Evolutionary conservation across 106 monocot species (phyloP), one percentile per base, ranked within the genome.

Genomic region (Allium sativum): DNA sequence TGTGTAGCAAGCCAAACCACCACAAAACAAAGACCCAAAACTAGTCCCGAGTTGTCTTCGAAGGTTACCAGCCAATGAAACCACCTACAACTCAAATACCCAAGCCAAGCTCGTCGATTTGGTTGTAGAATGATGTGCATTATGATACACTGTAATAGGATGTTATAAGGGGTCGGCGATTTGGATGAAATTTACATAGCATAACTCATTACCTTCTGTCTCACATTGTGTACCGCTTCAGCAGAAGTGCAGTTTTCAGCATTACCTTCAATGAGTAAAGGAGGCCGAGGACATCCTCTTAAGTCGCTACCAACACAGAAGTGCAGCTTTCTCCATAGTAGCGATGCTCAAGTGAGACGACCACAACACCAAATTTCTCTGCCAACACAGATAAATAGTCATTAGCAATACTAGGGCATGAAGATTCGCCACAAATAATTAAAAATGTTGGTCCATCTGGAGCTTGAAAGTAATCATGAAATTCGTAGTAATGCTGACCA

Each of bases 351-450:
- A n/a, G n/a, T n/a, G n/a, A n/a, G n/a, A n/a, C n/a, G n/a, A n/a
- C n/a, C n/a, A n/a, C n/a, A n/a, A n/a, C n/a, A n/a, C n/a, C n/a
- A n/a, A n/a, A n/a, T n/a, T n/a, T n/a, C n/a, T n/a, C n/a, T n/a
- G n/a, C n/a, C n/a, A n/a, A n/a, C n/a, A 96, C 96, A 66, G 91
- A 58, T 67, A 64, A 69, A 61, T 91, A 96, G 62, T 87, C 87
- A 59, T 96, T 91, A 42, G 54, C 52, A 60, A 96, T 91, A 21
- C 96, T 91, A 46, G 71, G 71, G 68, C 87, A 84, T 42, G 96
- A 21, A 47, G 91, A 80, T 85, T 96, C 96, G 55, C 96, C 96
- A 63, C 96, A 91, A 40, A 96, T 82, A 42, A 74, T 84, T 59
- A 96, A 64, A 75, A 96, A 96, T 58, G 91, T 73, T 2, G 96